Conservation (phyloP, 192 early-diverging fungal genomes). For the Podila horticola region DNA sequence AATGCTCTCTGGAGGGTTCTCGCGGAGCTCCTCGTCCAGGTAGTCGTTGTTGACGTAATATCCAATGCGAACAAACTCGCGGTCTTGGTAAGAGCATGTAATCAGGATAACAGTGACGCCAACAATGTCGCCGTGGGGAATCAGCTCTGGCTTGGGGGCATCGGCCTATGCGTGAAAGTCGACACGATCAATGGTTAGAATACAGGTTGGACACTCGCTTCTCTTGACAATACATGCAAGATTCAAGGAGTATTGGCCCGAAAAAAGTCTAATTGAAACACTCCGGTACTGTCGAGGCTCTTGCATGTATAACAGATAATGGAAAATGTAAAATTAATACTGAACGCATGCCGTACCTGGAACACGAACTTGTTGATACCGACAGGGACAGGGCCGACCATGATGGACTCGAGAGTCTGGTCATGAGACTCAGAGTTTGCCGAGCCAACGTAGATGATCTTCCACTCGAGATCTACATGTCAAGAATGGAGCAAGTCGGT, state of each 20-base stretch:
- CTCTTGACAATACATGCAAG: no score
- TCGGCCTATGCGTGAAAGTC: constrained; percentile 55
- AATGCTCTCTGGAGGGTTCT: constrained; percentile 79
- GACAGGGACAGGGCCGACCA: constrained; percentile 96
- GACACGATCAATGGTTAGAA: no score
- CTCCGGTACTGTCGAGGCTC: no score
- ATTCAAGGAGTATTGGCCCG: no score
- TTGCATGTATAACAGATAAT: background rate
- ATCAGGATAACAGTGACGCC: constrained; percentile 94
- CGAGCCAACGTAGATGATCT: constrained; percentile 94
- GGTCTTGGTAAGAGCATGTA: constrained; percentile 87
- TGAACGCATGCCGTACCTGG: constrained; percentile 62
- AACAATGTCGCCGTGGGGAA: constrained; percentile 85
- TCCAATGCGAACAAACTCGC: constrained; percentile 96
- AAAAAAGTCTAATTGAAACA: no score
- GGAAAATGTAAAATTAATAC: background rate
- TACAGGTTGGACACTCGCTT: background rate
- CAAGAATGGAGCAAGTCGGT: background rate
- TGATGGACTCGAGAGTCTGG: constrained; percentile 93
- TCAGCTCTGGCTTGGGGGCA: constrained; percentile 75
- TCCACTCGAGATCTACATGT: constrained; percentile 93
- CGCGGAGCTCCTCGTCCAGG: constrained; percentile 79
- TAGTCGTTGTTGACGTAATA: constrained; percentile 99
- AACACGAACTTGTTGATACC: constrained; percentile 96
- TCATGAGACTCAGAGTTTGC: constrained; percentile 86